A percentile compares a stretch with the other conserved stretches of the same genome.
These are phyloP conservation scores for Pezicula neosporulosa DNA, from an alignment of 2,329 filamentous ascomycete species.

Conservation along the genomic window DNA sequence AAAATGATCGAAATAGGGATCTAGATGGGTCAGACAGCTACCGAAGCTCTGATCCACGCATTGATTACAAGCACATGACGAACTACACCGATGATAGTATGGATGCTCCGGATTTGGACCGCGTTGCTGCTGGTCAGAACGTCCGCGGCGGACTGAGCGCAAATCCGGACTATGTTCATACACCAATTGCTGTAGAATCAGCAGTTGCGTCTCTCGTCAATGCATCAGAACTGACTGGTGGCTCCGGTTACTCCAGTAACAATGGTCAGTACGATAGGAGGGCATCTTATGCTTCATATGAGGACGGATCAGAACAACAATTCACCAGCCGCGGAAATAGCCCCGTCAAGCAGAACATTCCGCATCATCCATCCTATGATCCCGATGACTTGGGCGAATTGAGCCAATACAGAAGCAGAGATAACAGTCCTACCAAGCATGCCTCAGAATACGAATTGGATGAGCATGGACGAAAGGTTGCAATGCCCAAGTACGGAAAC, in stretches of 20 bases:
- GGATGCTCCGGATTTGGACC: constrained; percentile 52
- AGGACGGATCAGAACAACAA: constrained; percentile 29
- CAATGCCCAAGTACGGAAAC: constrained; percentile 25
- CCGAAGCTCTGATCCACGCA: constrained; percentile 48
- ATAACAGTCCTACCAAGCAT: constrained; percentile 23
- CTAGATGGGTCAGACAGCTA: constrained; percentile 56
- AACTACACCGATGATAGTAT: constrained; percentile 54
- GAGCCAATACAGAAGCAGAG: constrained; percentile 15
- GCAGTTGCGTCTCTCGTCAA: constrained; percentile 84
- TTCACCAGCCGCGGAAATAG: constrained; percentile 36
- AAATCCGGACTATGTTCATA: constrained; percentile 75
- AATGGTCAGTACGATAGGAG: constrained; percentile 30
- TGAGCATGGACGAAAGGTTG: constrained; percentile 28
- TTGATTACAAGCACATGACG: constrained; percentile 51
- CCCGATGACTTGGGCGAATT: constrained; percentile 11
- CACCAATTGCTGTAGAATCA: constrained; percentile 73
- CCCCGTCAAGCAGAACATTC: constrained; percentile 33
- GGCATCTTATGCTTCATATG: constrained; percentile 28
- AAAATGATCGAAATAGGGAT: constrained; percentile 37
- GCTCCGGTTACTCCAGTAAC: constrained; percentile 46
- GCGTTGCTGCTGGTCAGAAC: constrained; percentile 61
- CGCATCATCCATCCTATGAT: constrained; percentile 4
- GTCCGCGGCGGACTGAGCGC: constrained; percentile 66
- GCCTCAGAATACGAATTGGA: constrained; percentile 29
- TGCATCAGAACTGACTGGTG: constrained; percentile 68